Evolutionary conservation across 2,329 filamentous ascomycete genomes (phyloP).

Genomic region (Botrytis byssoidea): DNA sequence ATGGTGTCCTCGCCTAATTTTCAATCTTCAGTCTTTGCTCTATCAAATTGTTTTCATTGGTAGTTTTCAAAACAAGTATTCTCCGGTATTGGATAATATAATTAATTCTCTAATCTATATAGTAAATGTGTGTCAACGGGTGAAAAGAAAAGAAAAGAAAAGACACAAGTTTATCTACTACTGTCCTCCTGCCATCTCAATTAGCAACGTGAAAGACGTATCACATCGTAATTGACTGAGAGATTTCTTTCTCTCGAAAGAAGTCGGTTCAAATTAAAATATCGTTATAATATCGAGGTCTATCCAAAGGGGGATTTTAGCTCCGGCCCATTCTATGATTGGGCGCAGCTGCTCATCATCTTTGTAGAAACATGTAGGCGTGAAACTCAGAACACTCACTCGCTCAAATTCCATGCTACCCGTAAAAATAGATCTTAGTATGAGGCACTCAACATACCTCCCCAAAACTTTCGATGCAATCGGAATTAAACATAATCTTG

Average conservation of each 20-base stretch:
- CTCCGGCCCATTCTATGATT: not conserved
- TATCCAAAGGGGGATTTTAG: not conserved
- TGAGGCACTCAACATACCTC: not conserved
- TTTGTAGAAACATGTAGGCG: fast-evolving
- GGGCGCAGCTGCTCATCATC: not conserved
- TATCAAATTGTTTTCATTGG: not conserved
- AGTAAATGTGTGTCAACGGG: no score
- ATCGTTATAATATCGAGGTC: not conserved
- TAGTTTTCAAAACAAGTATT: no score
- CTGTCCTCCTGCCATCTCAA: not conserved
- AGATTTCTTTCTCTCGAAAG: no score
- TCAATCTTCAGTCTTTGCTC: not conserved
- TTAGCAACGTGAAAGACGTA: not conserved
- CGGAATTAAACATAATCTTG: not conserved
- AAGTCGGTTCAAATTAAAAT: not conserved
- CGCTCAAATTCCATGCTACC: not conserved
- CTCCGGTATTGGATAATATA: no score
- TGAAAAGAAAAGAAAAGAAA: no score
- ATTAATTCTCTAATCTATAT: no score
- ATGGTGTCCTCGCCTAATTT: not conserved
- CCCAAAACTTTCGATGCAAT: no score
- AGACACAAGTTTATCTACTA: no score
- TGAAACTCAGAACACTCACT: not conserved
- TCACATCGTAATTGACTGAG: no score
- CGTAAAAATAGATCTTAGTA: not conserved